These are phyloP conservation scores for Tanacetum coccineum DNA, from an alignment of 129 eudicot genomes.

Conservation along the genomic window DNA sequence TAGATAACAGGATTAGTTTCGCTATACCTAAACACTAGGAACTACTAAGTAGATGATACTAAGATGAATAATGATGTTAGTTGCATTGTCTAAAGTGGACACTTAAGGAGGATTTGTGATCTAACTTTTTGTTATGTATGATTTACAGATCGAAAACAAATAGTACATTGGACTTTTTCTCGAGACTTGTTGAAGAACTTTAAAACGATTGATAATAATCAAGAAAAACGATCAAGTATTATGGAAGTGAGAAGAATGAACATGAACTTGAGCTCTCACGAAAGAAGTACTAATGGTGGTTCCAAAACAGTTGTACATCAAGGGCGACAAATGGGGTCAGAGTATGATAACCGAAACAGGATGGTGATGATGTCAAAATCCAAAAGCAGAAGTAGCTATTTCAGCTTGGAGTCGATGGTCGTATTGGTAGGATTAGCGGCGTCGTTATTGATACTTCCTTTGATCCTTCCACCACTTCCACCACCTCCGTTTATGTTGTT, in stretches of 20 bases:
- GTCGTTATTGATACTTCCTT: constrained; percentile 59
- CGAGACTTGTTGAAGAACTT: background rate
- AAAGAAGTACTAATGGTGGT: constrained; percentile 10
- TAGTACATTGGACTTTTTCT: background rate
- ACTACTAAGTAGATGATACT: background rate
- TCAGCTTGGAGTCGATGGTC: constrained; percentile 55
- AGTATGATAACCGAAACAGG: constrained; percentile 9
- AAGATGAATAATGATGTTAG: background rate
- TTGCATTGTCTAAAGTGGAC: background rate
- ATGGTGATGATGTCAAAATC: constrained; percentile 22
- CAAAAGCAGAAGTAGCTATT: constrained; percentile 34
- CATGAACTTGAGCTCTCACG: constrained; percentile 27
- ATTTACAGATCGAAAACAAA: constrained; percentile 20
- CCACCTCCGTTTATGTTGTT: constrained; percentile 73
- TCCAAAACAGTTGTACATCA: constrained; percentile 14
- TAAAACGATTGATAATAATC: background rate
- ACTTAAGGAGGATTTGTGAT: background rate
- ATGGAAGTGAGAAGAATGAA: constrained; percentile 40
- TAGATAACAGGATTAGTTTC: too few species aligned
- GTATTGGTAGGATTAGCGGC: constrained; percentile 50
- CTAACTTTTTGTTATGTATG: background rate
- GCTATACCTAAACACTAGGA: too few species aligned
- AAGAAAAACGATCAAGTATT: background rate
- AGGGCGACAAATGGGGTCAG: constrained; percentile 6
- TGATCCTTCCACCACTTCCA: constrained; percentile 67